Percentiles rank a stretch among this genome's conserved stretches.
Evolutionary conservation across 1,284 basidiomycete genomes (phyloP).

Genomic region (Ustilago shanxiensis): DNA sequence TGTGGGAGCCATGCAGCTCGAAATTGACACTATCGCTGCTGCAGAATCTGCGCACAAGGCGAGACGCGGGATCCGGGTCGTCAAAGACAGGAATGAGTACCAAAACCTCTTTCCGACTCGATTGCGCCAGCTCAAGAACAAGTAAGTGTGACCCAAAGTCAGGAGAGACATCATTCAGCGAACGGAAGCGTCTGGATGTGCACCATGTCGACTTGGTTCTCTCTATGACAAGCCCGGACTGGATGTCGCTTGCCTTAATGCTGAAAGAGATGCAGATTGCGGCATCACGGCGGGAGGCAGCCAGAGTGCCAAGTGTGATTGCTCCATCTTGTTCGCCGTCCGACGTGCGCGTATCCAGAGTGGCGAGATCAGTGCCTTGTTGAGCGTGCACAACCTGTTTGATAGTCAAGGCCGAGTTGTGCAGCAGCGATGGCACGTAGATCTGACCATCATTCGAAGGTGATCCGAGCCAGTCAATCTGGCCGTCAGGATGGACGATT

Average conservation of each 20-base stretch:
- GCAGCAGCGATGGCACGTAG: slow-evolving; percentile 7
- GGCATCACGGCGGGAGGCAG: background rate
- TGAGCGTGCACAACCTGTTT: slow-evolving; percentile 21
- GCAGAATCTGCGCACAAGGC: slow-evolving; percentile 19
- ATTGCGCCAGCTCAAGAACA: slow-evolving; percentile 27
- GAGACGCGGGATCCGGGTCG: slow-evolving; percentile 5
- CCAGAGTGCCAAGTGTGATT: slow-evolving; percentile 9
- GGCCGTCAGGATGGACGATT: slow-evolving; percentile 41
- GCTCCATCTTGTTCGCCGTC: background rate
- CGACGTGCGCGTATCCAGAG: background rate
- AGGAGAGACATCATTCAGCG: slow-evolving; percentile 26
- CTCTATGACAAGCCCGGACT: slow-evolving; percentile 37
- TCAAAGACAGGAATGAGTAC: slow-evolving; percentile 35
- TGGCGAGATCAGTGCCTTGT: slow-evolving; percentile 10
- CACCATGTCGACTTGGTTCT: slow-evolving; percentile 54
- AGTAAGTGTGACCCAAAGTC: slow-evolving; percentile 30
- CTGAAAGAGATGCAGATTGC: slow-evolving; percentile 15
- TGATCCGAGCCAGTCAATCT: slow-evolving; percentile 47
- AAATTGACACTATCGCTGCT: slow-evolving; percentile 9
- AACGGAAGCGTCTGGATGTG: slow-evolving; percentile 38
- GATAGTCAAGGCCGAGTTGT: slow-evolving; percentile 4
- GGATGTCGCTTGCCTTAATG: slow-evolving; percentile 23
- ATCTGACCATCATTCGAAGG: slow-evolving; percentile 41
- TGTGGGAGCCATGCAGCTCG: slow-evolving; percentile 6
- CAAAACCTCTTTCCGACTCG: slow-evolving; percentile 15